phyloP scores from a whole-genome alignment of 1,139 yeast genomes.

The Geotrichum macrosporum region DNA sequence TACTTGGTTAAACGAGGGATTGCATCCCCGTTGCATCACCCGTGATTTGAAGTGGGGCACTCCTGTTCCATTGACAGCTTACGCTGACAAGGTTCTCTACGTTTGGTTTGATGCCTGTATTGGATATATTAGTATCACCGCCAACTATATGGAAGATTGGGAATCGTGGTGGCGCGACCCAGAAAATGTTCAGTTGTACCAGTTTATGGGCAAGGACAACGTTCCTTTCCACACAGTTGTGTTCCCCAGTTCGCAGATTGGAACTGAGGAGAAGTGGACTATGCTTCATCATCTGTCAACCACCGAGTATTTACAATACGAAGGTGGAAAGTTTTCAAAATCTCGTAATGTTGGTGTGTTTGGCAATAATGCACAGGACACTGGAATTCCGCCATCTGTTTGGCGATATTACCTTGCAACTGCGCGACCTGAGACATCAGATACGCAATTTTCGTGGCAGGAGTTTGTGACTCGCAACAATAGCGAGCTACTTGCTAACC shows the following conservation, averaged over 20 bases:
- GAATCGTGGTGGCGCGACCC: slow-evolving; percentile 93
- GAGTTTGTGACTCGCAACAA: slow-evolving; percentile 93
- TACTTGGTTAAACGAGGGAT: slow-evolving; percentile 91
- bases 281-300: slow-evolving; percentile 86
- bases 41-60: slow-evolving; percentile 98
- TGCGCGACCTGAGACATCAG: slow-evolving; percentile 91
- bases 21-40: slow-evolving; percentile 91
- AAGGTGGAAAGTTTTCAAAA: slow-evolving; percentile 96
- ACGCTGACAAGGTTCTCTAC: slow-evolving; percentile 81
- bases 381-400: slow-evolving; percentile 85
- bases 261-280: slow-evolving; percentile 87
- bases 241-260: slow-evolving; percentile 88
- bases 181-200: slow-evolving; percentile 77
- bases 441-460: slow-evolving; percentile 94
- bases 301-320: slow-evolving; percentile 94
- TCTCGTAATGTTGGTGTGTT: slow-evolving; percentile 96
- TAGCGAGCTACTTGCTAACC: slow-evolving; percentile 86
- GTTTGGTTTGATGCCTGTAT: slow-evolving; percentile 99
- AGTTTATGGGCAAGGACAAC: slow-evolving; percentile 98
- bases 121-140: slow-evolving; percentile 94
- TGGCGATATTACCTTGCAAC: slow-evolving; percentile 96
- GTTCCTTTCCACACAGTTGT: slow-evolving; percentile 98
- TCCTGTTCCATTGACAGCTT: slow-evolving; percentile 81
- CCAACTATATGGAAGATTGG: slow-evolving; percentile 80
- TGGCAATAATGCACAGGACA: slow-evolving; percentile 94